Evolutionary conservation across 208 protist genomes (phyloP).

Genomic region (Leishmania guyanensis): DNA sequence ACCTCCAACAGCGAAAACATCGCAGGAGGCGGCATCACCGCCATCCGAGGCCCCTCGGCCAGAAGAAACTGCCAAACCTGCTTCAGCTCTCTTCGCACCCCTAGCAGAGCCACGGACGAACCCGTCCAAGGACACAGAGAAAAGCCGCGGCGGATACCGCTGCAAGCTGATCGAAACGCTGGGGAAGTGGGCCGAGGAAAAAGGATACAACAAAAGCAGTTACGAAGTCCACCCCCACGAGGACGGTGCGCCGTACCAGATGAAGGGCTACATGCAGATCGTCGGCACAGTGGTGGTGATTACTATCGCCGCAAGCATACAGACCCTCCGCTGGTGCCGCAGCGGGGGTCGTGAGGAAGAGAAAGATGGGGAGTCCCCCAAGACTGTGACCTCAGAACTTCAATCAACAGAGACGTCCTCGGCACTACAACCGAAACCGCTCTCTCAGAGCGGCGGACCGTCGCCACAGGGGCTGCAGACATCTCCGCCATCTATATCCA

Average conservation of each 20-base stretch:
- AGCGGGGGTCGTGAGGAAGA: conserved; percentile 1
- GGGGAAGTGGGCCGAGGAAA: conserved; percentile 12
- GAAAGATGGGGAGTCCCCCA: background rate
- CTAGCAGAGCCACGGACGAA: background rate
- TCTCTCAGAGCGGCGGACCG: background rate
- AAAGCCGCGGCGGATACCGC: background rate
- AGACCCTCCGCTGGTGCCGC: conserved; percentile 30
- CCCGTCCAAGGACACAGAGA: background rate
- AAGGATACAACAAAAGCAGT: conserved; percentile 30
- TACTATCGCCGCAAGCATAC: conserved; percentile 11
- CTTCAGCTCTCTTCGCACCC: background rate
- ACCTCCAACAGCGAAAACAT: background rate
- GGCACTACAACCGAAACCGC: background rate
- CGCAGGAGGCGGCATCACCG: background rate
- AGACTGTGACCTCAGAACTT: background rate
- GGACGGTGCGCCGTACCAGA: conserved; percentile 16
- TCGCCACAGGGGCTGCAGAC: background rate
- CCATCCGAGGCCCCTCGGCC: background rate
- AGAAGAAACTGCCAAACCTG: background rate
- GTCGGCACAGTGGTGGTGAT: conserved; percentile 26
- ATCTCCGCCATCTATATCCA: background rate
- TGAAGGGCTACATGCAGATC: conserved; percentile 21
- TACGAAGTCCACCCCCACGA: conserved; percentile 26
- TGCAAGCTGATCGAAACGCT: conserved; percentile 17
- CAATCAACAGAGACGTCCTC: background rate